Evolutionary conservation across 352 stramenopile species (phyloP).

Genomic region (Phytophthora syringae): DNA sequence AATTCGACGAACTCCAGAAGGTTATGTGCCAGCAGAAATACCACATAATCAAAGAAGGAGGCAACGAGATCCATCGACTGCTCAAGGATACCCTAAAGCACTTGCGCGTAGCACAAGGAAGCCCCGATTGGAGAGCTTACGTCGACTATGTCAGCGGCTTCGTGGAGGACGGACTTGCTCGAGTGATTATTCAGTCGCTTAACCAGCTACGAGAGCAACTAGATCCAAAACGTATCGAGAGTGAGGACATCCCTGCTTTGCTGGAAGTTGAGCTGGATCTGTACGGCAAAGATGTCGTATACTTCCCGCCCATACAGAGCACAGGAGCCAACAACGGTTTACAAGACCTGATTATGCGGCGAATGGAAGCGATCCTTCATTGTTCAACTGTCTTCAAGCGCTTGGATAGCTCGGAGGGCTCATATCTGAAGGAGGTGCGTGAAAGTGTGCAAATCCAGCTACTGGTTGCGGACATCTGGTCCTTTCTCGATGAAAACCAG

Average conservation of each 20-base stretch:
- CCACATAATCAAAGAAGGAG: slow-evolving; percentile 87
- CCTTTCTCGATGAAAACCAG: slow-evolving; percentile 85
- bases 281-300: slow-evolving; percentile 86
- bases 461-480: slow-evolving; percentile 81
- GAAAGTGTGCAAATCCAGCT: slow-evolving; percentile 83
- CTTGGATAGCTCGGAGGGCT: slow-evolving; percentile 86
- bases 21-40: slow-evolving; percentile 82
- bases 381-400: slow-evolving; percentile 81
- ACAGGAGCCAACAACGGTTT: slow-evolving; percentile 58
- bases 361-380: slow-evolving; percentile 73
- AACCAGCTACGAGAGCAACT: slow-evolving; percentile 80
- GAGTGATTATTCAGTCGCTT: slow-evolving; percentile 79
- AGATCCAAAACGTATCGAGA: slow-evolving; percentile 82
- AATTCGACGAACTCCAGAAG: slow-evolving; percentile 91
- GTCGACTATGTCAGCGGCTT: slow-evolving; percentile 93
- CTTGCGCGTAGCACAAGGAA: slow-evolving; percentile 89
- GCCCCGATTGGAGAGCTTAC: slow-evolving; percentile 93
- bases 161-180: slow-evolving; percentile 84
- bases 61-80: slow-evolving; percentile 87
- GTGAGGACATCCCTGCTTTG: slow-evolving; percentile 84
- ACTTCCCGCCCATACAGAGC: slow-evolving; percentile 69
- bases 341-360: slow-evolving; percentile 68
- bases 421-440: slow-evolving; percentile 91
- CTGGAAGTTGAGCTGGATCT: slow-evolving; percentile 93
- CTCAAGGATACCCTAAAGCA: slow-evolving; percentile 92